Base-by-base conservation (phyloP, 306 rosid genomes). In the Castanea mollissima region DNA sequence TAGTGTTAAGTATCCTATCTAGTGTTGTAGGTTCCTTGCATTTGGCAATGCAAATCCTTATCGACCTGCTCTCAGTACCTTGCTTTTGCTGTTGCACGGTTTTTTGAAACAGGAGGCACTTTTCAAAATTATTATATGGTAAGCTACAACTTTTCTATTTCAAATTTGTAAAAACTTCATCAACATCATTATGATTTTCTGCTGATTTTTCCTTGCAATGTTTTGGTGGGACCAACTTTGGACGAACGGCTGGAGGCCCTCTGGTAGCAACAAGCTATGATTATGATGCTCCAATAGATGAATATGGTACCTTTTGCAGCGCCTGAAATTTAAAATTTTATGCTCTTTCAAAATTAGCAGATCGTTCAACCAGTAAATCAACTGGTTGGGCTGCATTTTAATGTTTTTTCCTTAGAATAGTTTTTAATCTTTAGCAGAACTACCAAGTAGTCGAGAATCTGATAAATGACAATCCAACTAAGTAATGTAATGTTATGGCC, bases 281-380 rank as follows among this genome's bases (percentile, higher is more conserved):
- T 41, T 76, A 71, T 76, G 85, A 81, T 81, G 84, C 84, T 29
- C 80, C 80, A 7, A 57, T 81, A 69, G 84, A 81, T 81, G 77
- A 81, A 76, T 75, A 81, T 59, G 84, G 84, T 81, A 69, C 35
- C 57, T 13, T 5, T 16, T 75, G 12, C 67, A 32, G 55, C 46
- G 35, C 49, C 20, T 58, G 68, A 9, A 19, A 21, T 69, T 2
- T 10, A 18, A 14, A 44, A 13, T 32, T 52, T 49, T 9, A 46
- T 46, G 52, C 15, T 2, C 14, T 12, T 12, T 46, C 52, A 46
- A 46, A 46, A 46, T 46, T 9, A 2, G 12, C 10, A 0, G 15
- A 46, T 46, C 1, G 4, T 46, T 46, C 52, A 46, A 46, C 52
- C 12, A 11, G 15, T 46, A 46, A 46, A 46, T 46, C 52, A 46